Base-by-base conservation (phyloP, 805 yeast genomes). In the Ogataea ganodermae region DNA sequence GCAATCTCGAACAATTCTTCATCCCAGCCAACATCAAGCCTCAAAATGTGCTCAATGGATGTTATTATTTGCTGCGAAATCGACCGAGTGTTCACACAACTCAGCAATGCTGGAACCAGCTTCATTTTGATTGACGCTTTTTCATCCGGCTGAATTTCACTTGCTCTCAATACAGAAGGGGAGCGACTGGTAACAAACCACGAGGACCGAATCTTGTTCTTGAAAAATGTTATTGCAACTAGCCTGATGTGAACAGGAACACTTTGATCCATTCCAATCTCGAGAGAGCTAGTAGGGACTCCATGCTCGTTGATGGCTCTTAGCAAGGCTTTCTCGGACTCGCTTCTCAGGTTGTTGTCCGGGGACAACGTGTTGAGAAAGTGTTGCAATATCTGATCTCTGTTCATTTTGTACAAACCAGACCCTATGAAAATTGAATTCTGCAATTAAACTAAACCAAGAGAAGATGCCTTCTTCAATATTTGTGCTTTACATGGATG, bases 221-320 rank as follows among this genome's bases (percentile, higher is more conserved):
- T 92, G 65, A 89, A 80, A 65, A 81, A 89, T 4, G 92, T 83
- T 0, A 94, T 90, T 2, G 95, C 85, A 10, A 95, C 87, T 41
- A 80, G 70, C 56, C 83, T 78, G 42, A 86, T 74, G 20, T 73
- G 78, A 2, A 68, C 66, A 5, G 80, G 71, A 13, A 76, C 63
- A 16, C 65, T 52, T 9, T 58, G 56, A 43, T 75, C 79, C 10
- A 59, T 55, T 20, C 71, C 64, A 49, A 78, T 66, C 22, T 73
- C 78, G 18, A 78, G 67, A 41, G 76, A 68, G 50, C 67, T 69
- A 8, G 72, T 67, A 12, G 78, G 67, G 52, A 73, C 74, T 6
- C 80, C 79, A 7, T 72, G 69, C 46, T 69, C 71, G 48, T 68
- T 68, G 56, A 73, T 75, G 43, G 67, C 74, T 16, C 62, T 61